These are phyloP conservation scores for Sideroxylon spinosum DNA, from an alignment of 179 eudicot genomes.

Conservation along the genomic window DNA sequence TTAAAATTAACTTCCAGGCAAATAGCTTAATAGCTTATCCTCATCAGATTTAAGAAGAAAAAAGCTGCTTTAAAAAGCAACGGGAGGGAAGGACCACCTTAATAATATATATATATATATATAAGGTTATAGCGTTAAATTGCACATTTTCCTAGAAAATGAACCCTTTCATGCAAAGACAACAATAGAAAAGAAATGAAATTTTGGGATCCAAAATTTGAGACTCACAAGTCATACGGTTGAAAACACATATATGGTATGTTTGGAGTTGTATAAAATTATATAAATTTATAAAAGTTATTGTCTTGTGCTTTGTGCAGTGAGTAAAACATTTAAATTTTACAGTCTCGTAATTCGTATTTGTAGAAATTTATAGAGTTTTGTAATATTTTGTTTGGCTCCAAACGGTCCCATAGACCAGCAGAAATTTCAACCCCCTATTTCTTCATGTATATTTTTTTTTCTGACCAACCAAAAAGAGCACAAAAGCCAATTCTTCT, in stretches of 20 bases:
- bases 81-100: neutral
- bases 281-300: too few species aligned
- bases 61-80: too few species aligned
- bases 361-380: too few species aligned
- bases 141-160: neutral
- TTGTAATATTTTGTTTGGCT: too few species aligned
- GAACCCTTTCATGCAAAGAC: neutral
- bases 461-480: conserved; percentile 9
- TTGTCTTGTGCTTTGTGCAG: too few species aligned
- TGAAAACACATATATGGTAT: neutral
- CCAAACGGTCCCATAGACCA: too few species aligned
- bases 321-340: too few species aligned
- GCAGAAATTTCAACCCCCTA: neutral
- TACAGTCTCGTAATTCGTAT: too few species aligned
- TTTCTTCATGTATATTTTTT: neutral
- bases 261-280: too few species aligned
- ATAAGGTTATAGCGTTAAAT: too few species aligned
- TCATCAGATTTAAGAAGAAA: too few species aligned
- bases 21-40: neutral
- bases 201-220: neutral
- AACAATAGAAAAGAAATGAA: neutral
- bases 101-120: neutral
- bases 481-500: neutral
- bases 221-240: neutral
- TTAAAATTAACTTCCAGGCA: neutral